phyloP scores from a whole-genome alignment of 1,284 basidiomycete genomes.

The Cryptococcus sp. region DNA sequence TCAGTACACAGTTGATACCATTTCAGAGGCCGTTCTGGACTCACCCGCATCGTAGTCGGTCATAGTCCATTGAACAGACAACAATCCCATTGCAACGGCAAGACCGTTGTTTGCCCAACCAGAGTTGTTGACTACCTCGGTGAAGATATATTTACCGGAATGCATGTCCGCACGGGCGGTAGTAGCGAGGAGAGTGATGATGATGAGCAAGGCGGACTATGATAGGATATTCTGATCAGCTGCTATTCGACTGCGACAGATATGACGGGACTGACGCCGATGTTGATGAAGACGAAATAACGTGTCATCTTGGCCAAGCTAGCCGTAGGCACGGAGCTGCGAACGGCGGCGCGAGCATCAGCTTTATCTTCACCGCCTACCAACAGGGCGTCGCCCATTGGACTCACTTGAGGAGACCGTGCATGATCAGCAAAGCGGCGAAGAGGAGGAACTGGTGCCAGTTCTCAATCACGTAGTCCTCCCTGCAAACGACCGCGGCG shows the following conservation, averaged over 20 bases:
- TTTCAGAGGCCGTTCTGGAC: background rate
- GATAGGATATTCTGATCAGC: background rate
- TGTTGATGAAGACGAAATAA: conserved; percentile 83
- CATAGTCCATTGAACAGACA: conserved; percentile 90
- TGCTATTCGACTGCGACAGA: background rate
- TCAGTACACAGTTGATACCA: background rate
- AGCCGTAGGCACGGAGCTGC: conserved; percentile 77
- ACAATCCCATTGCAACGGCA: conserved; percentile 81
- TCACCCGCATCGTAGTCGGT: conserved; percentile 52
- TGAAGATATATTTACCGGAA: conserved; percentile 71
- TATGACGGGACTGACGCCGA: conserved; percentile 57
- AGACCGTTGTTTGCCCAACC: conserved; percentile 79
- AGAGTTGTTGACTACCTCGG: conserved; percentile 57
- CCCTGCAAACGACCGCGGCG: conserved; percentile 38
- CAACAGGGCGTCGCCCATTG: background rate
- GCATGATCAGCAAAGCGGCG: conserved; percentile 68
- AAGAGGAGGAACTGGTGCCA: conserved; percentile 74
- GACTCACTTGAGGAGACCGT: conserved; percentile 61
- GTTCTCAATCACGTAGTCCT: conserved; percentile 49
- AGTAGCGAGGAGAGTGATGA: conserved; percentile 79
- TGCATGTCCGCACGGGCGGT: conserved; percentile 81
- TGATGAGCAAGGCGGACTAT: conserved; percentile 60
- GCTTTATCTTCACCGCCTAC: background rate
- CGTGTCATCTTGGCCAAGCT: conserved; percentile 75
- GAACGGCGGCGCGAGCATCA: conserved; percentile 4